Evolutionary conservation across 2,329 filamentous ascomycete species (phyloP).

Genomic region (Fusarium papillatum): DNA sequence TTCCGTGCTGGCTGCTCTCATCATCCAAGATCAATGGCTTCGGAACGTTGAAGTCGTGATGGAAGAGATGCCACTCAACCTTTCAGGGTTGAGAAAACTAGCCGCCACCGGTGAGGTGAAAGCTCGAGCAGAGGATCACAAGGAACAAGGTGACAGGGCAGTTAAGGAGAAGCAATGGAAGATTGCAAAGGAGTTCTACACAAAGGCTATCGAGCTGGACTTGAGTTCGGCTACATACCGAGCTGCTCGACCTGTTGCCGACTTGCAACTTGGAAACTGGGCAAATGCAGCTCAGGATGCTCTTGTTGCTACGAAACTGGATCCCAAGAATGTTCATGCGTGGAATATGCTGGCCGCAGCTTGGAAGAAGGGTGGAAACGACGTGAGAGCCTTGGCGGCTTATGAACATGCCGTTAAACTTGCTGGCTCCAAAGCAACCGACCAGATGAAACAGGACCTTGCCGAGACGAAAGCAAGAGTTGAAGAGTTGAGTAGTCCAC

Average conservation of each 20-base stretch:
- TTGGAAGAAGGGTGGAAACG: slow-evolving; percentile 4
- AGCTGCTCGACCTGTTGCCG: not conserved
- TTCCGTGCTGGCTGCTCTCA: not conserved
- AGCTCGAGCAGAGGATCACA: not conserved
- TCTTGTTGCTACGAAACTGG: not conserved
- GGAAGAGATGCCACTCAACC: not conserved
- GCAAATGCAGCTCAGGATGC: slow-evolving; percentile 3
- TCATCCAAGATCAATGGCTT: slow-evolving; percentile 8
- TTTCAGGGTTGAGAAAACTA: not conserved
- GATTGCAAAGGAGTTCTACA: slow-evolving; percentile 1
- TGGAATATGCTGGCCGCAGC: not conserved
- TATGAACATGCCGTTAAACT: not conserved
- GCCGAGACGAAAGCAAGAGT: not conserved
- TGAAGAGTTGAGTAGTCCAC: not conserved
- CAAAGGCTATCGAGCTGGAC: slow-evolving; percentile 8
- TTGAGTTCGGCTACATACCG: slow-evolving; percentile 1
- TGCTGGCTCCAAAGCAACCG: not conserved
- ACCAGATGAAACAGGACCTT: not conserved
- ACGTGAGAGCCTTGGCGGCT: not conserved
- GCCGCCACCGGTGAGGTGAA: not conserved
- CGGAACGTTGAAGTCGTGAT: slow-evolving; percentile 6
- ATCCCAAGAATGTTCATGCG: not conserved
- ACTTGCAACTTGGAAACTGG: slow-evolving; percentile 1
- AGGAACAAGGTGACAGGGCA: not conserved
- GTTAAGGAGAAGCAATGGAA: not conserved